Evolutionary conservation across 1,139 yeast genomes (phyloP).

Genomic region (Zhuliangozyma parablackwelliae): DNA sequence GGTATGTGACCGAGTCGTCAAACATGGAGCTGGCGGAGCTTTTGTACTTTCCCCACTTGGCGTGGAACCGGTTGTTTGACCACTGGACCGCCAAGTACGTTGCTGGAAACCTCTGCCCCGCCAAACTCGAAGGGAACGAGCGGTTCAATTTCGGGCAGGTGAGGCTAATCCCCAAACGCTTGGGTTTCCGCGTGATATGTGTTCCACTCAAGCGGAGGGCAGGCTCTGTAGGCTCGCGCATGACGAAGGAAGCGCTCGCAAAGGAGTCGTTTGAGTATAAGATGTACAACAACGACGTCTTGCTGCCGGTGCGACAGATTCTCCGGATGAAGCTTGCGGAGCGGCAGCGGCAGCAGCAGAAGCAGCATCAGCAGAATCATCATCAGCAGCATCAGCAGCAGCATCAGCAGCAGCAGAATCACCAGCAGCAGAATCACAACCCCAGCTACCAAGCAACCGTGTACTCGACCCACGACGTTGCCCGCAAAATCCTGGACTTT

Average conservation of each 20-base stretch:
- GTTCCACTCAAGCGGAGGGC: constrained; percentile 40
- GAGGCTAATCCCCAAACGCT: constrained; percentile 52
- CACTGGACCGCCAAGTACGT: constrained; percentile 41
- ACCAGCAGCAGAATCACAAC: constrained; percentile 12
- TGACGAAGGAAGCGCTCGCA: constrained; percentile 2
- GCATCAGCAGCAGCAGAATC: too few relatives aligned
- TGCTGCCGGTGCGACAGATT: constrained; percentile 21
- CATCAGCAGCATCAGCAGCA: too few relatives aligned
- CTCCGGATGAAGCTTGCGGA: constrained; percentile 8
- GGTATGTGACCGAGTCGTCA: constrained; percentile 63
- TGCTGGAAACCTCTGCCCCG: constrained; percentile 20
- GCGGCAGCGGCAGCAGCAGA: too few relatives aligned
- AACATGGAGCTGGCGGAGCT: constrained; percentile 18
- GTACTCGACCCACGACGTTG: constrained; percentile 24
- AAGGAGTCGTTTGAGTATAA: constrained; percentile 15
- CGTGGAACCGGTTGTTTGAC: constrained; percentile 50
- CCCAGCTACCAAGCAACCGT: constrained; percentile 12
- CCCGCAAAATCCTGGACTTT: constrained; percentile 13
- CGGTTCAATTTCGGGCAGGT: constrained; percentile 29
- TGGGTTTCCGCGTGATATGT: constrained; percentile 57
- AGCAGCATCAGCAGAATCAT: too few relatives aligned
- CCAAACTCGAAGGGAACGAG: constrained; percentile 8
- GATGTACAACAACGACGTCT: constrained; percentile 13
- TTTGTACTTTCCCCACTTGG: constrained; percentile 53
- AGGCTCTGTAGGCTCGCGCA: constrained; percentile 3